A percentile compares a stretch with the other conserved stretches of the same genome.
These are phyloP conservation scores for Diplodia sapinea DNA, from an alignment of 2,329 filamentous ascomycete species.

Conservation along the genomic window DNA sequence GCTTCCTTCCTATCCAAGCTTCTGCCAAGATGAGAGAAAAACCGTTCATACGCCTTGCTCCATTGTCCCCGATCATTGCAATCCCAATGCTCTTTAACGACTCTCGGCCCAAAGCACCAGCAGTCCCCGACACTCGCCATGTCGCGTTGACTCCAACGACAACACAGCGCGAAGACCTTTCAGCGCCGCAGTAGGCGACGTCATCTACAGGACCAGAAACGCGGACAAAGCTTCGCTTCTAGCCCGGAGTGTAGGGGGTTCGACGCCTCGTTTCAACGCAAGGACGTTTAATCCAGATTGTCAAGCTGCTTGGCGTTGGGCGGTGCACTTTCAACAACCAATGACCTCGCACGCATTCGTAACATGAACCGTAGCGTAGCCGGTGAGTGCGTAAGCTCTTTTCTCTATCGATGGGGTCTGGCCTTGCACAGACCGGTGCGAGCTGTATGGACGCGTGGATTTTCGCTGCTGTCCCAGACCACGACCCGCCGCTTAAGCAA, in stretches of 20 bases:
- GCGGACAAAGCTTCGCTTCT: neutral
- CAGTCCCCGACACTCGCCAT: neutral
- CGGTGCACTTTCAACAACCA: neutral
- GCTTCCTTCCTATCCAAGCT: conserved; percentile 13
- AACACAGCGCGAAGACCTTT: neutral
- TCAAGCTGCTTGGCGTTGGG: conserved; percentile 1
- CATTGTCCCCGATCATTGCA: neutral
- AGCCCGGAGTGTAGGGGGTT: neutral
- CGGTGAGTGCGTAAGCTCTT: conserved; percentile 29
- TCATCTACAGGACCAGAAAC: neutral
- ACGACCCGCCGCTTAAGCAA: no score
- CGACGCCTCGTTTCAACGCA: neutral
- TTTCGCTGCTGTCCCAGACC: neutral
- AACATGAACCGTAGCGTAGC: neutral
- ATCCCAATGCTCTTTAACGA: neutral
- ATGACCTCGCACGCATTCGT: neutral
- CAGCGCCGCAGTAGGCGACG: neutral
- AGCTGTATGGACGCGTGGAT: neutral
- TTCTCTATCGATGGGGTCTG: neutral
- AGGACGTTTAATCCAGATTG: conserved; percentile 10
- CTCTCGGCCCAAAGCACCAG: neutral
- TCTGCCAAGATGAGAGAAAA: neutral
- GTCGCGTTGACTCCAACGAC: neutral
- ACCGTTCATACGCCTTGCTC: neutral
- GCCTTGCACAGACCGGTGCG: neutral